These are phyloP conservation scores for Cordyceps farinosa DNA, from an alignment of 2,329 filamentous ascomycete species.

Conservation along the genomic window DNA sequence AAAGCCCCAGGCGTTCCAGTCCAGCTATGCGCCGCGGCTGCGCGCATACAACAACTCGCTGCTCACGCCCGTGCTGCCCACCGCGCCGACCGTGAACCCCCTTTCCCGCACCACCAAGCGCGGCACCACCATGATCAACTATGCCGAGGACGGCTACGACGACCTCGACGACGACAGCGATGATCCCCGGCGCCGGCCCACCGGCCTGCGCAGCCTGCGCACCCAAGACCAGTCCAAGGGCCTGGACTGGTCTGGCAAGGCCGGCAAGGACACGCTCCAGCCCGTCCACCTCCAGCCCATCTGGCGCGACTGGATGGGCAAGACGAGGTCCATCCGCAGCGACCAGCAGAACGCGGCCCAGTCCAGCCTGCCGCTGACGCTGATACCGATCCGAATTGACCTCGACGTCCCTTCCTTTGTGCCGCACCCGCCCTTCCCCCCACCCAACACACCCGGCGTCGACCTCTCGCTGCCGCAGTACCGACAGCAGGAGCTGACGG, in stretches of 20 bases:
- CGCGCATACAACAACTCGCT: conserved; percentile 90
- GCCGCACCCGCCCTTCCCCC: conserved; percentile 61
- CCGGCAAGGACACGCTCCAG: conserved; percentile 74
- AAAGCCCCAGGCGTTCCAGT: conserved; percentile 80
- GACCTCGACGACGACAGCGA: conserved; percentile 72
- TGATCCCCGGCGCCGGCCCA: conserved; percentile 72
- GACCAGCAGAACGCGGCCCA: conserved; percentile 61
- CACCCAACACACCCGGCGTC: conserved; percentile 57
- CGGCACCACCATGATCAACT: conserved; percentile 94
- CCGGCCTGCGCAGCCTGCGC: conserved; percentile 77
- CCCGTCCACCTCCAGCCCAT: conserved; percentile 86
- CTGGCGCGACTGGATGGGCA: conserved; percentile 94
- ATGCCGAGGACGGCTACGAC: conserved; percentile 93
- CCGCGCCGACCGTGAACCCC: conserved; percentile 59
- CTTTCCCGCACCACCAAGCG: conserved; percentile 88
- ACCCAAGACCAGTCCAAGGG: conserved; percentile 66
- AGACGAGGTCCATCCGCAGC: conserved; percentile 53
- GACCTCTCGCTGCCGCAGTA: conserved; percentile 77
- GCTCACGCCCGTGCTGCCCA: conserved; percentile 77
- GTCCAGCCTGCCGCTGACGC: conserved; percentile 76
- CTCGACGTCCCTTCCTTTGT: conserved; percentile 80
- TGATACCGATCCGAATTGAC: conserved; percentile 96
- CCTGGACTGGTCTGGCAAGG: conserved; percentile 65
- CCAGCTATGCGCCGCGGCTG: conserved; percentile 85
- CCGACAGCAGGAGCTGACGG: conserved; percentile 71